These are phyloP conservation scores for Urochloa ruziziensis DNA, from an alignment of 176 grass and related monocot species.

Conservation along the genomic window DNA sequence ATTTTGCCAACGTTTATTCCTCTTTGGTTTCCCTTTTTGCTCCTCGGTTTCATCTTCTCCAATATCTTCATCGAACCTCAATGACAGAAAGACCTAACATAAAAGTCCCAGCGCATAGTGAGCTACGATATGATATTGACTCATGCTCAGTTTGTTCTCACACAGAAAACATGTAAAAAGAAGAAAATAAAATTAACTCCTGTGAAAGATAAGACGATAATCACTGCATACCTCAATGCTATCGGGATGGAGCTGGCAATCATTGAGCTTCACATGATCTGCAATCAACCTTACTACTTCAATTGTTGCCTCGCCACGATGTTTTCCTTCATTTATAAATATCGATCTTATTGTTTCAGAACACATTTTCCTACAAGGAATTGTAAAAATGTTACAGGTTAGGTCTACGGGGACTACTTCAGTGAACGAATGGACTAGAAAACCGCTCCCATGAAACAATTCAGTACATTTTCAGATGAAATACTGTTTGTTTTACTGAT, in stretches of 20 bases:
- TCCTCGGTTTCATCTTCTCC: slow-evolving; percentile 51
- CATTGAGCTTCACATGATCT: slow-evolving; percentile 67
- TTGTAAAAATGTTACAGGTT: slow-evolving; percentile 7
- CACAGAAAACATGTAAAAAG: slow-evolving; percentile 5
- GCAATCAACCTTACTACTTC: slow-evolving; percentile 89
- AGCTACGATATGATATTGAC: slow-evolving; percentile 12
- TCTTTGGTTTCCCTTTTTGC: slow-evolving; percentile 62
- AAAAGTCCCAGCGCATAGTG: neutral
- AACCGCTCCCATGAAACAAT: neutral
- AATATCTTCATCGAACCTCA: slow-evolving; percentile 96
- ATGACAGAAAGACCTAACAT: slow-evolving; percentile 73
- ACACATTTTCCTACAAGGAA: slow-evolving; percentile 70
- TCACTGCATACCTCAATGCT: slow-evolving; percentile 60
- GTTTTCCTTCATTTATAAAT: slow-evolving; percentile 92
- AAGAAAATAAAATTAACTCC: slow-evolving; percentile 7
- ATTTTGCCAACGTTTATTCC: slow-evolving; percentile 56
- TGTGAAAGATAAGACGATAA: neutral
- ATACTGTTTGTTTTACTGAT: neutral
- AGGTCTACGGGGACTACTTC: slow-evolving; percentile 10
- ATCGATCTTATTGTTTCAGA: slow-evolving; percentile 70
- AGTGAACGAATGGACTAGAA: neutral
- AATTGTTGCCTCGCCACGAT: slow-evolving; percentile 87
- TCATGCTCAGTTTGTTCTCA: neutral
- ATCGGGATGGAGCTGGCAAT: slow-evolving; percentile 95
- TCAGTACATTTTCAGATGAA: neutral